Percentiles rank a stretch among this genome's conserved stretches.
These are phyloP conservation scores for Psilocybe azurescens DNA, from an alignment of 768 basidiomycete species.

Conservation along the genomic window DNA sequence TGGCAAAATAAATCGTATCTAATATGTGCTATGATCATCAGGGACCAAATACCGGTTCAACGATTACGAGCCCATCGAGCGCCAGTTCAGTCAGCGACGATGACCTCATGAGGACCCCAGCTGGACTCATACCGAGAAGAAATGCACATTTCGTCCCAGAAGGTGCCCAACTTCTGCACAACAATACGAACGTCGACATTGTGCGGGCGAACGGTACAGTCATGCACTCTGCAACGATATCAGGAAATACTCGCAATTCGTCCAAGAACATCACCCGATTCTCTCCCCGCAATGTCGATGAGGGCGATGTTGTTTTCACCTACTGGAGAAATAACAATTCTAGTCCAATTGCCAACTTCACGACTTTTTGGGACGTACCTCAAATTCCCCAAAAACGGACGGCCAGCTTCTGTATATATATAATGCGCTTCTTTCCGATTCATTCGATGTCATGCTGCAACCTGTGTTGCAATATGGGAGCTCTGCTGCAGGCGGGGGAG, in stretches of 20 bases:
- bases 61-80: not conserved
- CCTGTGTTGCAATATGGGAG: constrained; percentile 29
- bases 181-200: constrained; percentile 12
- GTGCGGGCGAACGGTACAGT: constrained; percentile 16
- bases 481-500: constrained; percentile 26
- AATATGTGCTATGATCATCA: not conserved
- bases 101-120: constrained; percentile 22
- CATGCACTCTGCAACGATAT: constrained; percentile 16
- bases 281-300: constrained; percentile 8
- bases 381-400: constrained; percentile 15
- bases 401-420: constrained; percentile 30
- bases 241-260: not conserved
- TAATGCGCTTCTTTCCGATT: constrained; percentile 20
- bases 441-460: constrained; percentile 25
- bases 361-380: constrained; percentile 26
- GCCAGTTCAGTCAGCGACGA: not conserved
- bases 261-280: constrained; percentile 2
- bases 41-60: not conserved
- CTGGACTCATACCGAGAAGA: constrained; percentile 16
- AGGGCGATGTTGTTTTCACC: constrained; percentile 18
- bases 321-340: constrained; percentile 21
- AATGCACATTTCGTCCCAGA: constrained; percentile 22
- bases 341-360: constrained; percentile 19
- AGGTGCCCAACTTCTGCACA: constrained; percentile 22
- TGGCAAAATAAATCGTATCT: not conserved